Conservation (phyloP, 495 filamentous ascomycete genomes). For the Lophiostoma macrostomum region DNA sequence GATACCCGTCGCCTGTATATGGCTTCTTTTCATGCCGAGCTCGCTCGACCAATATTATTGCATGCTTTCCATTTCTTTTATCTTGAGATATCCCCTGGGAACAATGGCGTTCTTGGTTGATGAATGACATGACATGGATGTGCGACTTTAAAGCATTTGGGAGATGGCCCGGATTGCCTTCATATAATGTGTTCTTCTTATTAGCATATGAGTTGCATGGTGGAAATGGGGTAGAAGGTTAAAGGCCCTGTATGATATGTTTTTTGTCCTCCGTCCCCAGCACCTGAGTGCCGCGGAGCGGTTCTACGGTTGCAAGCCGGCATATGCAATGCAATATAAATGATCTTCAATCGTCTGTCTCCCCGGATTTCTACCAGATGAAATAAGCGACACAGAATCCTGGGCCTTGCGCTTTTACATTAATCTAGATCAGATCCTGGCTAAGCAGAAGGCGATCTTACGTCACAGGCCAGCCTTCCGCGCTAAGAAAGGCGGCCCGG, state of each 20-base stretch:
- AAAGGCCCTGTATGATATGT: too few species aligned
- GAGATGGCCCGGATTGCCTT: neutral
- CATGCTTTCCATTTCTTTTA: conserved; percentile 2
- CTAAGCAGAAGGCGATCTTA: too few species aligned
- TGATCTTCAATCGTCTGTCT: neutral
- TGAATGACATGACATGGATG: conserved; percentile 23
- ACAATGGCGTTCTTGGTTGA: conserved; percentile 18
- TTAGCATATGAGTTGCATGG: neutral
- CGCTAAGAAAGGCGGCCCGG: too few species aligned
- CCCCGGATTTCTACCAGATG: too few species aligned
- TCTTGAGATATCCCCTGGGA: conserved; percentile 20
- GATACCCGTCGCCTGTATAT: conserved; percentile 19
- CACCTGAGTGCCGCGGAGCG: too few species aligned
- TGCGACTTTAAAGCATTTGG: neutral
- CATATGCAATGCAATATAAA: conserved; percentile 3
- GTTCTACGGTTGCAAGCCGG: too few species aligned
- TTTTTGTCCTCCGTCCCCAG: too few species aligned
- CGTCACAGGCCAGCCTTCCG: too few species aligned
- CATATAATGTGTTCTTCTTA: conserved; percentile 5
- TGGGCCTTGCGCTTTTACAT: too few species aligned
- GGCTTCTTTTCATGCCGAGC: neutral
- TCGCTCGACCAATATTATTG: neutral
- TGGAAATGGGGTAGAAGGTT: too few species aligned
- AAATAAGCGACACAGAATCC: too few species aligned
- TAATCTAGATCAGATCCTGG: too few species aligned